A percentile compares a stretch with the other conserved stretches of the same genome.
These are phyloP conservation scores for Polytrichum commune DNA, from an alignment of 225 moss, liverwort and hornwort genomes.

Conservation along the genomic window DNA sequence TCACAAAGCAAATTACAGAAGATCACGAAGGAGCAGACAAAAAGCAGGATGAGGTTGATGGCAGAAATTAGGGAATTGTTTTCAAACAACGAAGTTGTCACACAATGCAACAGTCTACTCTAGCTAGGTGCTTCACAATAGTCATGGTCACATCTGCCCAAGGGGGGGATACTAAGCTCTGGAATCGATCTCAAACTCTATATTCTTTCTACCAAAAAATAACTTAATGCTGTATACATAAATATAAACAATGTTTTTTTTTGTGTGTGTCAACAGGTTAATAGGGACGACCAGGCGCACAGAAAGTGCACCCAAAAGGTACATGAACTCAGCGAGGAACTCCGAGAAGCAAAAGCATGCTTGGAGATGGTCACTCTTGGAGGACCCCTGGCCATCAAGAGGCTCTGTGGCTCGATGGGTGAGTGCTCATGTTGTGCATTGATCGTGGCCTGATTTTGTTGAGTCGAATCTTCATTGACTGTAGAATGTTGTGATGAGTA, in stretches of 20 bases:
- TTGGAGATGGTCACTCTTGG: slow-evolving; percentile 20
- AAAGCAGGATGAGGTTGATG: too few relatives aligned
- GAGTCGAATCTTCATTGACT: not conserved
- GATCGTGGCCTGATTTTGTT: not conserved
- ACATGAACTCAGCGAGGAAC: slow-evolving; percentile 11
- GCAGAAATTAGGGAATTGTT: too few relatives aligned
- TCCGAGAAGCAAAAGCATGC: slow-evolving; percentile 25
- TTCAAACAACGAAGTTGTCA: not conserved
- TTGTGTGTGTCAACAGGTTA: slow-evolving; percentile 3
- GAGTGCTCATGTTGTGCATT: not conserved
- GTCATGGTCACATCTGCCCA: not conserved
- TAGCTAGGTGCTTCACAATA: not conserved
- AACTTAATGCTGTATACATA: not conserved
- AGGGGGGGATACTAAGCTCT: not conserved
- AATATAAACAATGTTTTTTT: not conserved
- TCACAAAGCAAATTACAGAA: too few relatives aligned
- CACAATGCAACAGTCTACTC: not conserved
- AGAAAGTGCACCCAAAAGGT: slow-evolving; percentile 9
- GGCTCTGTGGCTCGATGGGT: slow-evolving; percentile 30
- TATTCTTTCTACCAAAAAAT: not conserved
- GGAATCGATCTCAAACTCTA: not conserved
- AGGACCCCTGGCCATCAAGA: not conserved
- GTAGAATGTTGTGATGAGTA: not conserved
- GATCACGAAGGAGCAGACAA: too few relatives aligned
- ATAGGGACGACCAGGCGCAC: not conserved